Percentiles rank a stretch among this genome's conserved stretches.
These are phyloP conservation scores for Fistulina hepatica DNA, from an alignment of 1,284 basidiomycete genomes.

Conservation along the genomic window DNA sequence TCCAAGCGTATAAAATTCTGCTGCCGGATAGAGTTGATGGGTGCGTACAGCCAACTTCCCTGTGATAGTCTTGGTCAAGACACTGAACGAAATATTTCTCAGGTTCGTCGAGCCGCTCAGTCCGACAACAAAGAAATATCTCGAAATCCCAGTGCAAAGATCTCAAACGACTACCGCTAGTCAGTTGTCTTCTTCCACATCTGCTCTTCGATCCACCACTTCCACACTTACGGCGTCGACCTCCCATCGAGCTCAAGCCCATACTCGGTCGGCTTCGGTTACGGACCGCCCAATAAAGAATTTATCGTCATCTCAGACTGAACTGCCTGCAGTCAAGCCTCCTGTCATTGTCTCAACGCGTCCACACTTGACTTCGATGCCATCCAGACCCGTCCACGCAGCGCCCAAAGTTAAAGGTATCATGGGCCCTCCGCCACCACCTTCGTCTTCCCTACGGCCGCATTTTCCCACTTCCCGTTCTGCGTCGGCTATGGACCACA, in stretches of 20 bases:
- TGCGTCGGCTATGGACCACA: no score
- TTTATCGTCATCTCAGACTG: no score
- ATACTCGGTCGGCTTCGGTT: slow-evolving; percentile 17
- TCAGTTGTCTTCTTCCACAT: slow-evolving; percentile 17
- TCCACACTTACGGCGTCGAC: slow-evolving; percentile 12
- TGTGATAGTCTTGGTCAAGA: slow-evolving; percentile 10
- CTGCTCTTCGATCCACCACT: slow-evolving; percentile 13
- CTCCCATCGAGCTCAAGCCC: slow-evolving; percentile 10
- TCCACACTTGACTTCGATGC: no score
- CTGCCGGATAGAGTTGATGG: slow-evolving; percentile 55
- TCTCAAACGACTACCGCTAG: slow-evolving; percentile 18
- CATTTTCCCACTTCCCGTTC: no score
- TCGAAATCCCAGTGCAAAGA: slow-evolving; percentile 37
- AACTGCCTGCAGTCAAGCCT: no score
- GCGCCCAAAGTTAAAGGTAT: no score
- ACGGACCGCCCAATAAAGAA: no score
- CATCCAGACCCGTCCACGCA: no score
- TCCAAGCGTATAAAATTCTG: slow-evolving; percentile 63
- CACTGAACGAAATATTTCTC: no score
- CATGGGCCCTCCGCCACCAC: no score
- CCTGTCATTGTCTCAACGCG: no score
- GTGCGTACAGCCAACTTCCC: slow-evolving; percentile 31
- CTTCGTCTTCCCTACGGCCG: no score
- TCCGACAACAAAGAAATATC: slow-evolving; percentile 68
- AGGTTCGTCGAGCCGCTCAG: slow-evolving; percentile 69